These are phyloP conservation scores for Euphorbia schlechtendalii DNA, from an alignment of 441 rosid species.

Conservation along the genomic window DNA sequence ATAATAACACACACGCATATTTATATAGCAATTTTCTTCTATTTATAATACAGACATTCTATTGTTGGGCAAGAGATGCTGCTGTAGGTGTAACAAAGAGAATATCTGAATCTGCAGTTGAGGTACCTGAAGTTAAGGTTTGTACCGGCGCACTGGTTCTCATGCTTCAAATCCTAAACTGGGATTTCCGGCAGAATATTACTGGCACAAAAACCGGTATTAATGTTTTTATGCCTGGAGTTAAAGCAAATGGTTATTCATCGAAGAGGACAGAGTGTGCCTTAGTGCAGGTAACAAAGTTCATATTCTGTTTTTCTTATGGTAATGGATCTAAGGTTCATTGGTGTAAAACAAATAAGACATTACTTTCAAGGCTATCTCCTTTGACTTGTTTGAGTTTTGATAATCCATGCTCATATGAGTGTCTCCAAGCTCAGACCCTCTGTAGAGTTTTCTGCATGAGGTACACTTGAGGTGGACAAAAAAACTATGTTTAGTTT, in stretches of 20 bases:
- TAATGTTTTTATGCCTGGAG: constrained; percentile 53
- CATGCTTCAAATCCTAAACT: constrained; percentile 88
- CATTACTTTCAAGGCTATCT: neutral
- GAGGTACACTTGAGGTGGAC: neutral
- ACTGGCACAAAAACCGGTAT: constrained; percentile 38
- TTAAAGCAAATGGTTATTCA: constrained; percentile 42
- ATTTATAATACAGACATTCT: constrained; percentile 58
- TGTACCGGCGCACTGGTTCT: constrained; percentile 76
- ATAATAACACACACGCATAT: too few relatives aligned
- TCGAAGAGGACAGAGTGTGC: constrained; percentile 66
- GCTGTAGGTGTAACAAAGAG: constrained; percentile 62
- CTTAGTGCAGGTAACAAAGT: constrained; percentile 65
- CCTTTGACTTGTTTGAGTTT: neutral
- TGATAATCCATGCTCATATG: neutral
- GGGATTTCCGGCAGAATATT: constrained; percentile 68
- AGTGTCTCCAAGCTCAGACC: neutral
- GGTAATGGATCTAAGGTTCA: constrained; percentile 9
- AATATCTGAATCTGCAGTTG: constrained; percentile 61
- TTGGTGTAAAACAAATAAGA: constrained; percentile 3
- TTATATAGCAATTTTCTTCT: constrained; percentile 8
- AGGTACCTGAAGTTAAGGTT: constrained; percentile 75
- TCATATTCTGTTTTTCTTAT: neutral
- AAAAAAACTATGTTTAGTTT: neutral
- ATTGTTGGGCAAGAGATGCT: constrained; percentile 85
- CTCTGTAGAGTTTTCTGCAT: neutral